Conservation (phyloP, 352 stramenopile species). For the Phytophthora pseudosyringae region DNA sequence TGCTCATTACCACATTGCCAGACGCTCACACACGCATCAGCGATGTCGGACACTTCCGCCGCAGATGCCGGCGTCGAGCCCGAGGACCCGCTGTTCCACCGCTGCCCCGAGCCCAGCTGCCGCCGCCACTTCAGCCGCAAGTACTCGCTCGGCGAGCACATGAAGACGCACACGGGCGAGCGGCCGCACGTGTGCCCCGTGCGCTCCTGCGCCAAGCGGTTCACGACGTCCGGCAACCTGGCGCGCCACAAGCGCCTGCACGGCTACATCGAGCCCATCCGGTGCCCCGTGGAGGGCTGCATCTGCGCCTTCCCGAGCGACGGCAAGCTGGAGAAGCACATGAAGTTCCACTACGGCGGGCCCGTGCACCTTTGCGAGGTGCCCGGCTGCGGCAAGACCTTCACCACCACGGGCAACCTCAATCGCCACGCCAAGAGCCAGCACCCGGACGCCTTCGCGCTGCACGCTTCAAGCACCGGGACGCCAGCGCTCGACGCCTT, state of each 20-base stretch:
- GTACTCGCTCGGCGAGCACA: slow-evolving; percentile 59
- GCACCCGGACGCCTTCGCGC: slow-evolving; percentile 23
- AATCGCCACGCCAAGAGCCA: slow-evolving; percentile 57
- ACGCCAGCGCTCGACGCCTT: slow-evolving; percentile 7
- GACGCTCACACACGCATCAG: slow-evolving; percentile 4
- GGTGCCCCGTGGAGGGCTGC: slow-evolving; percentile 46
- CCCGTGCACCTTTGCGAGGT: slow-evolving; percentile 48
- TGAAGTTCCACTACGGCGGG: slow-evolving; percentile 59
- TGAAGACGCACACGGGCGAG: slow-evolving; percentile 64
- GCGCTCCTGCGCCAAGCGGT: slow-evolving; percentile 52
- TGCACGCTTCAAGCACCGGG: slow-evolving; percentile 36
- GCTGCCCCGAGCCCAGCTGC: slow-evolving; percentile 37
- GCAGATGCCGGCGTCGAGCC: slow-evolving; percentile 2
- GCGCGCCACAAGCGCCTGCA: slow-evolving; percentile 60
- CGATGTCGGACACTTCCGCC: slow-evolving; percentile 23
- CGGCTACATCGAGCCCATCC: slow-evolving; percentile 44
- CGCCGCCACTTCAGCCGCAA: slow-evolving; percentile 48
- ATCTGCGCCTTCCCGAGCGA: slow-evolving; percentile 47
- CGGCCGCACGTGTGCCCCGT: slow-evolving; percentile 54
- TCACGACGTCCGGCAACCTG: slow-evolving; percentile 65
- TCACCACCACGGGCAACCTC: slow-evolving; percentile 63
- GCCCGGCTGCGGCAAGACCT: slow-evolving; percentile 61
- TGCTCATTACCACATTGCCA: slow-evolving; percentile 5
- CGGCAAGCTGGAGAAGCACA: slow-evolving; percentile 62
- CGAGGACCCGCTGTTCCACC: slow-evolving; percentile 31